These are phyloP conservation scores for Taphrina communis DNA, from an alignment of 1,139 yeast genomes.

Conservation along the genomic window DNA sequence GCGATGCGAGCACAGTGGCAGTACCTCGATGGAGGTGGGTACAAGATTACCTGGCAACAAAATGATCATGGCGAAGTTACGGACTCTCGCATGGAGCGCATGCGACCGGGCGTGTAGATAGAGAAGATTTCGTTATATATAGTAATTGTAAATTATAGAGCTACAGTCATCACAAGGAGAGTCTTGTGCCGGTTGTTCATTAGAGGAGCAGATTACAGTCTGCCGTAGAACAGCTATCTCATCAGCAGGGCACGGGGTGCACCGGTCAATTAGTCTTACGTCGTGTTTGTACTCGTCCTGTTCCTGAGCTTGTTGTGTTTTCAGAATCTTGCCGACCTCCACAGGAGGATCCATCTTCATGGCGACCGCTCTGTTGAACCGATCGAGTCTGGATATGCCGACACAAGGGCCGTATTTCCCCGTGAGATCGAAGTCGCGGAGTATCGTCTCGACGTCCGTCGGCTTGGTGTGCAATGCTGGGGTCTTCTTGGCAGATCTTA, in stretches of 20 bases:
- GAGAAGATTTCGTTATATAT: background rate
- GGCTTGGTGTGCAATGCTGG: slow-evolving; percentile 41
- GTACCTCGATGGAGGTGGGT: slow-evolving; percentile 19
- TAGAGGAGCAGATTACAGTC: background rate
- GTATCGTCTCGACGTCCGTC: slow-evolving; percentile 49
- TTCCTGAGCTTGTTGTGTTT: slow-evolving; percentile 45
- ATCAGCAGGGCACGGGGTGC: too few relatives aligned
- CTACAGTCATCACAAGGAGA: background rate
- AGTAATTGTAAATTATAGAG: slow-evolving; percentile 1
- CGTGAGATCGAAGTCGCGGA: slow-evolving; percentile 52
- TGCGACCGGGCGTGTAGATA: slow-evolving; percentile 1
- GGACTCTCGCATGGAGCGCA: slow-evolving; percentile 3
- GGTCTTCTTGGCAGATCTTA: slow-evolving; percentile 20
- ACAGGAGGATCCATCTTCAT: slow-evolving; percentile 62
- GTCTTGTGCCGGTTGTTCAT: slow-evolving; percentile 1
- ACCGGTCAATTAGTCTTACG: background rate
- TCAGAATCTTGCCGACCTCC: slow-evolving; percentile 49
- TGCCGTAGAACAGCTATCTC: slow-evolving; percentile 16
- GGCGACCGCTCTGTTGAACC: slow-evolving; percentile 92
- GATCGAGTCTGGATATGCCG: slow-evolving; percentile 53
- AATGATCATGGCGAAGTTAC: slow-evolving; percentile 5
- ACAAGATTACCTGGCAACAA: slow-evolving; percentile 13
- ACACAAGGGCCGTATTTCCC: slow-evolving; percentile 53
- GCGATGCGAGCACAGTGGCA: slow-evolving; percentile 16
- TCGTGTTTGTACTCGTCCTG: slow-evolving; percentile 9